A percentile compares a stretch with the other conserved stretches of the same genome.
Evolutionary conservation across 108 stramenopile genomes (phyloP).

Genomic region (Discostella stelligeroides): DNA sequence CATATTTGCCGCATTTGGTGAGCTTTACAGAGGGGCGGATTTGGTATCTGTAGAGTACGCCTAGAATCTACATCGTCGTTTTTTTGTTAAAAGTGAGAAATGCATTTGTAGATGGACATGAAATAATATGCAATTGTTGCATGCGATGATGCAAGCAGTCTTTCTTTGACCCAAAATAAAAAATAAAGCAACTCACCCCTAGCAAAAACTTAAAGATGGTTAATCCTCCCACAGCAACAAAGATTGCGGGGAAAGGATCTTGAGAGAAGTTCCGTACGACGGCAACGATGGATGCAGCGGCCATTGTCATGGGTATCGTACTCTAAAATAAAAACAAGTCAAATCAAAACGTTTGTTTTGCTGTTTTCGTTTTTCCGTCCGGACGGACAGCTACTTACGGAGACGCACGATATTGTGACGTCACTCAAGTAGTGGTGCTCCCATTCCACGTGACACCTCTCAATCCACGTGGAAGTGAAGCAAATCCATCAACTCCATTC

Average conservation of each 20-base stretch:
- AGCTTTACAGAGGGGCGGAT: constrained; percentile 90
- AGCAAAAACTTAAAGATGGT: constrained; percentile 28
- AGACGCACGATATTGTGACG: too few species aligned
- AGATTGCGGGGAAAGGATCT: constrained; percentile 39
- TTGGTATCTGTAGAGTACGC: constrained; percentile 81
- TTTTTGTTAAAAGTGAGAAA: neutral
- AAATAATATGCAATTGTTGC: neutral
- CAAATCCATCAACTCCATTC: neutral
- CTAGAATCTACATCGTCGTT: constrained; percentile 27
- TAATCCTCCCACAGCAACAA: constrained; percentile 35
- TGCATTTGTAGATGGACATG: neutral
- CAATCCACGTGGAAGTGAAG: too few species aligned
- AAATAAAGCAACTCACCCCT: constrained; percentile 34
- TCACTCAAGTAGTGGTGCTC: too few species aligned
- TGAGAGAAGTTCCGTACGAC: constrained; percentile 28
- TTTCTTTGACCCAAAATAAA: too few species aligned
- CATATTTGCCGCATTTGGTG: constrained; percentile 95
- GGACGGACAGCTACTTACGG: too few species aligned
- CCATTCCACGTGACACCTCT: neutral
- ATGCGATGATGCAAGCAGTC: neutral
- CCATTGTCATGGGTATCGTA: neutral
- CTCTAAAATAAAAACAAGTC: too few species aligned
- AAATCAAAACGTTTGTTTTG: too few species aligned
- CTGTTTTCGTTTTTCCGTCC: too few species aligned
- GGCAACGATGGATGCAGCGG: constrained; percentile 10